Base-by-base conservation (phyloP, 192 early-diverging fungal species). In the Allomyces macrogynus region DNA sequence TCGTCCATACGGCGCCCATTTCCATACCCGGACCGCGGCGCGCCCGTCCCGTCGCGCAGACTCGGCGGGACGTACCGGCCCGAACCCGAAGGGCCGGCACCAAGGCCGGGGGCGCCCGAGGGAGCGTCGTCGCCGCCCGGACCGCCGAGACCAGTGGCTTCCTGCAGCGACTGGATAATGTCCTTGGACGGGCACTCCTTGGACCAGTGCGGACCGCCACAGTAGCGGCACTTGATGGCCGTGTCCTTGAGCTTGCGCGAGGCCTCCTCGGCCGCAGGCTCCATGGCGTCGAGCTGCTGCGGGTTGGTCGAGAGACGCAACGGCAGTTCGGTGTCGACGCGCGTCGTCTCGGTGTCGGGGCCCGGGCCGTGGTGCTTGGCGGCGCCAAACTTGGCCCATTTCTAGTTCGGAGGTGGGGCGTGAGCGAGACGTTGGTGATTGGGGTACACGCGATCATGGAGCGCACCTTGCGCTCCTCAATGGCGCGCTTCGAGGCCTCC, bases 181-280 rank as follows among this genome's bases (percentile, higher is more conserved):
- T 95, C 92, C 82, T 97, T 99, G 87, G 89, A 96, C 62, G 95
- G 95, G 84, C 95, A 99, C 75, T 91, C 91, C 67, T 82, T 81
- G 24, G 95, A 97, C 73, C 87, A 95, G 81, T 99, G 95, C 63
- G 89, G 88, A 68, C 92, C 90, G 68, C 92, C 91, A 79, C 95
- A 99, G 67, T 87, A 86, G 78, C 95, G 89, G 84, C 95, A 99
- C 43, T 82, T 71, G 69, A 87, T 90, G 74, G 89, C 90, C 73
- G 89, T 89, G 72, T 80, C 76, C 72, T 88, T 86, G 23, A 81
- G 75, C 10, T 78, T 65, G 57, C 69, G 69, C 16, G 76, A 65
- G 67, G 82, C 76, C 71, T 84, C 83, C 49, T 72, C 70, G 67
- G 70, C 76, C 10, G 72, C 72, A 43, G 76, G 63, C 70, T 78